phyloP scores from a whole-genome alignment of 2,329 filamentous ascomycete species.

The Alternaria gansuensis region DNA sequence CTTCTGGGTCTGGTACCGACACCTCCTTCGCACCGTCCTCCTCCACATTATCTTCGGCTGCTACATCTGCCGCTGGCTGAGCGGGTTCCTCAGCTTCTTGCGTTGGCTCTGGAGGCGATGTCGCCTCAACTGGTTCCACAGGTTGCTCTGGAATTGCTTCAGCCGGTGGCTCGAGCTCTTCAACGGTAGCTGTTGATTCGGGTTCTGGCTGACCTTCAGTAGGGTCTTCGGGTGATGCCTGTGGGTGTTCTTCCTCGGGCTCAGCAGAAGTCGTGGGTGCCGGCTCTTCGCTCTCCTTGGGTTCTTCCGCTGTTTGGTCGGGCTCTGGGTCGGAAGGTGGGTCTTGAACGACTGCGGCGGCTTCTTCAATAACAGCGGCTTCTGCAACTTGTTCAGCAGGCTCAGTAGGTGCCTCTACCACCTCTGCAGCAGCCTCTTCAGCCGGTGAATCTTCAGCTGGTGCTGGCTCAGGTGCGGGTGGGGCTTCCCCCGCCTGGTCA shows the following conservation, averaged over 20 bases:
- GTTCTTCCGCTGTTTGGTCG: not conserved
- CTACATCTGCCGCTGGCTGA: not conserved
- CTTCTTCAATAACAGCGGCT: not conserved
- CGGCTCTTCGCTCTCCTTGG: not conserved
- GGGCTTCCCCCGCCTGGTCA: constrained; percentile 8
- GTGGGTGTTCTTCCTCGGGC: not conserved
- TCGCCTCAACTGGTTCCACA: not conserved
- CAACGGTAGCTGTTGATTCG: not conserved
- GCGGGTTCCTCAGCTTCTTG: constrained; percentile 5
- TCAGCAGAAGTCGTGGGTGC: not conserved
- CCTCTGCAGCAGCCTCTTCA: constrained; percentile 2
- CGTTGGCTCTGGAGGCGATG: not conserved
- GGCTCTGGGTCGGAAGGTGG: not conserved
- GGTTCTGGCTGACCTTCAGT: constrained; percentile 1
- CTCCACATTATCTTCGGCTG: not conserved
- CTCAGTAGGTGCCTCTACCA: constrained; percentile 6
- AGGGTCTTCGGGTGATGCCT: not conserved
- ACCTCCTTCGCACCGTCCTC: not conserved
- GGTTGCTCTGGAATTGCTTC: not conserved
- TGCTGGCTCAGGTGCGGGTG: constrained; percentile 7
- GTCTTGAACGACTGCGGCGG: not conserved
- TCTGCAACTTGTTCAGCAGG: not conserved
- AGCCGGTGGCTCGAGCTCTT: not conserved
- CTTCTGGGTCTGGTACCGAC: constrained; percentile 1
- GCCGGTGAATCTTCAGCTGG: constrained; percentile 7